Conservation (phyloP, 805 yeast genomes). For the Martiniozyma abietophila region DNA sequence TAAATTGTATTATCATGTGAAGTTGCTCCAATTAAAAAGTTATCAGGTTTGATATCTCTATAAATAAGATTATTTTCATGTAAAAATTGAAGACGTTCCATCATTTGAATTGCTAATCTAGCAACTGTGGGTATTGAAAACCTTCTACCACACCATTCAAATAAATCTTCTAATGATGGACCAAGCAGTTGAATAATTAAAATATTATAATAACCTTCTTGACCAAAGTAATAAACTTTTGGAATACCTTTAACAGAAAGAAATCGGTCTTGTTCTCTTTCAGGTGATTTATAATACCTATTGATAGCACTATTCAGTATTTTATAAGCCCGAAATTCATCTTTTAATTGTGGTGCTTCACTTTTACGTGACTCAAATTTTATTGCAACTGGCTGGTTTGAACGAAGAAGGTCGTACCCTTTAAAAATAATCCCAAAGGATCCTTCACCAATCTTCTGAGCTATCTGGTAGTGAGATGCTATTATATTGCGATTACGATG, state of each 20-base stretch:
- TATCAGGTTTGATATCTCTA: constrained; percentile 79
- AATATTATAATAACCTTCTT: constrained; percentile 74
- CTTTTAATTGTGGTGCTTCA: constrained; percentile 77
- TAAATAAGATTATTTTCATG: constrained; percentile 72
- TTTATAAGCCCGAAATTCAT: constrained; percentile 72
- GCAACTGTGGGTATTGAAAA: constrained; percentile 67
- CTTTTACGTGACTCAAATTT: constrained; percentile 71
- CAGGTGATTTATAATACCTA: constrained; percentile 20
- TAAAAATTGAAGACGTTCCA: constrained; percentile 57
- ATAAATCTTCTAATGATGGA: constrained; percentile 73
- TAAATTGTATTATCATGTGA: constrained; percentile 46
- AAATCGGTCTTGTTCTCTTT: constrained; percentile 15
- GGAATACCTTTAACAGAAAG: constrained; percentile 53
- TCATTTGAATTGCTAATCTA: constrained; percentile 71
- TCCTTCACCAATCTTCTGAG: constrained; percentile 82
- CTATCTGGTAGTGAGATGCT: constrained; percentile 66
- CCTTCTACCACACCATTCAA: constrained; percentile 81
- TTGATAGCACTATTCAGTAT: constrained; percentile 49
- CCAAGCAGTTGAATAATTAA: constrained; percentile 73
- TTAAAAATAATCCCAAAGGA: constrained; percentile 81
- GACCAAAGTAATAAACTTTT: constrained; percentile 78
- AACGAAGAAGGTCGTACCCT: constrained; percentile 64
- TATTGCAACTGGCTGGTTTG: constrained; percentile 56
- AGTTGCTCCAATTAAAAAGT: constrained; percentile 66
- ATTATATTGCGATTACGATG: constrained; percentile 26